A percentile compares a stretch with the other conserved stretches of the same genome.
Conservation (phyloP, 805 yeast genomes). For the Ogataea haglerorum region DNA sequence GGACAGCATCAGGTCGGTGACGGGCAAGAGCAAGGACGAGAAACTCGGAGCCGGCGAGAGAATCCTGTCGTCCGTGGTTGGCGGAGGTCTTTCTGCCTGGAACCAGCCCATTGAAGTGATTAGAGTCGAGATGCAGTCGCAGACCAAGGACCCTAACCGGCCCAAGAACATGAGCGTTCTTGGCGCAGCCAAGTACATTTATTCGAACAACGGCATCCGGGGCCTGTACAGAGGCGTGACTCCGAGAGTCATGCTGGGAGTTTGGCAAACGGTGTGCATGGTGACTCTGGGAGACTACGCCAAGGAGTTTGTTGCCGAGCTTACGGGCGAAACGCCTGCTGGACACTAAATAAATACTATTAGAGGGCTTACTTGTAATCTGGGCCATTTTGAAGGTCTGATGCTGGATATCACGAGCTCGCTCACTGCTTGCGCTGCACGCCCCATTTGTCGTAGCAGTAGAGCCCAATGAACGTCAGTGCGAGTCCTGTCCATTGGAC, state of each 20-base stretch:
- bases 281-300: conserved; percentile 97
- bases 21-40: conserved; percentile 53
- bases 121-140: conserved; percentile 97
- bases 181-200: conserved; percentile 78
- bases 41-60: conserved; percentile 75
- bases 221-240: conserved; percentile 96
- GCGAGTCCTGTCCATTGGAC: conserved; percentile 50
- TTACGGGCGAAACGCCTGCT: conserved; percentile 57
- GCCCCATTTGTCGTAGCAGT: conserved; percentile 73
- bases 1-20: conserved; percentile 63
- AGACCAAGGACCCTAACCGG: conserved; percentile 90
- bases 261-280: conserved; percentile 99
- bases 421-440: conserved; percentile 24
- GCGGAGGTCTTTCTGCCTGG: conserved; percentile 99
- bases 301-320: conserved; percentile 59
- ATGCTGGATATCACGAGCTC: neutral
- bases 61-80: conserved; percentile 78
- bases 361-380: neutral
- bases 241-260: conserved; percentile 93
- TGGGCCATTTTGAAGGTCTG: neutral
- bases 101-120: conserved; percentile 98
- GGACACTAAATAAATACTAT: conserved; percentile 19
- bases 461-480: conserved; percentile 58
- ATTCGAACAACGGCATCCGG: conserved; percentile 73
- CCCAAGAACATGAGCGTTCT: conserved; percentile 84